phyloP scores from a whole-genome alignment of 805 yeast genomes.

The Millerago galiae region DNA sequence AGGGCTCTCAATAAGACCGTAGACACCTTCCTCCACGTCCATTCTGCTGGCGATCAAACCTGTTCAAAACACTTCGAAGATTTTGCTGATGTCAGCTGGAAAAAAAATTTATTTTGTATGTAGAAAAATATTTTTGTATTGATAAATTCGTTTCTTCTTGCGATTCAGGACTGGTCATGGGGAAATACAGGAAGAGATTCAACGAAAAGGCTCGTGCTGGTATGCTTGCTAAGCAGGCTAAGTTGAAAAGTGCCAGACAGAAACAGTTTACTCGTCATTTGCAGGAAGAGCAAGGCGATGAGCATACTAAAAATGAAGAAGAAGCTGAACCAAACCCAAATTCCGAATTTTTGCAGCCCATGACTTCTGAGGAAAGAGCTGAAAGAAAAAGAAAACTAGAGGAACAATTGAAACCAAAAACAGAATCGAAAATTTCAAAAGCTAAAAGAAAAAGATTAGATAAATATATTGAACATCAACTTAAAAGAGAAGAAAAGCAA shows the following conservation, averaged over 20 bases:
- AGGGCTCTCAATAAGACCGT: conserved; percentile 55
- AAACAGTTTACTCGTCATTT: conserved; percentile 54
- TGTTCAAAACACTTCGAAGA: no score
- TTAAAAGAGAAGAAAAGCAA: conserved; percentile 83
- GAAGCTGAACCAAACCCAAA: conserved; percentile 40
- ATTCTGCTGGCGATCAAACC: background rate
- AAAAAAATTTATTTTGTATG: background rate
- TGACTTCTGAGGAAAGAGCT: conserved; percentile 56
- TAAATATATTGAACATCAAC: conserved; percentile 86
- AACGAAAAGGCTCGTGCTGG: conserved; percentile 85
- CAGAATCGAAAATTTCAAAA: conserved; percentile 62
- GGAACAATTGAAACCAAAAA: conserved; percentile 48
- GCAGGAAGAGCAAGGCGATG: conserved; percentile 32
- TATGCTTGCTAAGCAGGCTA: conserved; percentile 72
- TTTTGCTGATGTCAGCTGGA: background rate
- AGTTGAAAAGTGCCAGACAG: conserved; percentile 59
- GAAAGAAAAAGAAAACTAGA: conserved; percentile 62
- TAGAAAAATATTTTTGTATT: background rate
- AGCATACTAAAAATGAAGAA: conserved; percentile 13
- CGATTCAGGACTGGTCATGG: conserved; percentile 43
- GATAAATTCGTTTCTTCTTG: no score
- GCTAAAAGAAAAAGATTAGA: conserved; percentile 77
- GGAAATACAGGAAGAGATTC: conserved; percentile 71
- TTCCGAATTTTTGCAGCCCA: conserved; percentile 54
- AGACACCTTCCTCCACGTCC: conserved; percentile 36